A percentile compares a stretch with the other conserved stretches of the same genome.
These are phyloP conservation scores for Xenosphaeropsis pyriputrescens DNA, from an alignment of 2,329 filamentous ascomycete genomes.

Conservation along the genomic window DNA sequence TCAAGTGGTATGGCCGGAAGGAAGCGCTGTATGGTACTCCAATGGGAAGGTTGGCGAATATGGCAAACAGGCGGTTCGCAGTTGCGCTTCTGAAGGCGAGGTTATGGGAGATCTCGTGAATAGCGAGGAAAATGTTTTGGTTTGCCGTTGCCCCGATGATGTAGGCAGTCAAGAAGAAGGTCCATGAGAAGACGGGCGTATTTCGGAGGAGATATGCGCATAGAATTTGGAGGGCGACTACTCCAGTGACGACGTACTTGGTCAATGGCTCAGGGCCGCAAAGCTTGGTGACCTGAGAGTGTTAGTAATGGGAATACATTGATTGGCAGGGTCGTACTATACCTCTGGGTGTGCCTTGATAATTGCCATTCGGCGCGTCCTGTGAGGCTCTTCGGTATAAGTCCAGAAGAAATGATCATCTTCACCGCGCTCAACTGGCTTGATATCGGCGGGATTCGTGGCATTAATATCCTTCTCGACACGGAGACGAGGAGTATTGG, in stretches of 20 bases:
- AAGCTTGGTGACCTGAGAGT: conserved; percentile 72
- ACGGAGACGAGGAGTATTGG: background rate
- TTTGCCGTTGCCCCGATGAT: conserved; percentile 88
- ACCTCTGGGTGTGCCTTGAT: conserved; percentile 98
- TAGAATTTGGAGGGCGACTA: conserved; percentile 68
- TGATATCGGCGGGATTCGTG: background rate
- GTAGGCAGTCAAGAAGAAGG: conserved; percentile 79
- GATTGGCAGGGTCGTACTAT: conserved; percentile 10
- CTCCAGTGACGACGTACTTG: conserved; percentile 76
- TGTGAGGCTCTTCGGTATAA: conserved; percentile 94
- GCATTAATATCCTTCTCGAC: background rate
- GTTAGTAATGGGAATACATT: background rate
- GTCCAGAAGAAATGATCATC: conserved; percentile 79
- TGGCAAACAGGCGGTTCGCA: conserved; percentile 74
- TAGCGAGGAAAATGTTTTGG: conserved; percentile 96
- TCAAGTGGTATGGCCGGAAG: conserved; percentile 93
- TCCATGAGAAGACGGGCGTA: conserved; percentile 67
- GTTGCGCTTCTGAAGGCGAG: conserved; percentile 73
- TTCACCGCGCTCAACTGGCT: conserved; percentile 12
- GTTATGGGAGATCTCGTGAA: conserved; percentile 98
- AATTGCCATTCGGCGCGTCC: conserved; percentile 78
- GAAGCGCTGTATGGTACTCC: conserved; percentile 92
- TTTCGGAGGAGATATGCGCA: conserved; percentile 66
- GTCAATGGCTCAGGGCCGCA: conserved; percentile 93
- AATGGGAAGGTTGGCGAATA: conserved; percentile 92